phyloP scores from a whole-genome alignment of 106 monocot genomes.

The Xerophyta viscosa region DNA sequence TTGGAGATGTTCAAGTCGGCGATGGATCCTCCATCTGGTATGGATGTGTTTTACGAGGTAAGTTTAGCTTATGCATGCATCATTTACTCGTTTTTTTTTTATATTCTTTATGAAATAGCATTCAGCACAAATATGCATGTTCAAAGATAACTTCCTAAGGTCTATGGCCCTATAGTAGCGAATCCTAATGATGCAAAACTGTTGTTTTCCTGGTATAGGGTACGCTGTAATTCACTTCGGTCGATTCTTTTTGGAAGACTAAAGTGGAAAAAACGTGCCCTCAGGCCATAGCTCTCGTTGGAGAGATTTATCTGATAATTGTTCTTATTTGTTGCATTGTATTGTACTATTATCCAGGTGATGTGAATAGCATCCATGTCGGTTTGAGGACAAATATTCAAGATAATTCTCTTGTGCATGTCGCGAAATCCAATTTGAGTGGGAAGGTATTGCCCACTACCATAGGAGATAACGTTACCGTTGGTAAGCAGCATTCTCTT shows the following conservation, averaged over 20 bases:
- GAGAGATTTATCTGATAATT: background rate
- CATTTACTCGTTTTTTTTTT: background rate
- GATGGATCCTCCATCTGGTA: slow-evolving; percentile 87
- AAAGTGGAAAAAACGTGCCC: too few species aligned
- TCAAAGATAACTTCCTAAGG: too few species aligned
- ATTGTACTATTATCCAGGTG: slow-evolving; percentile 59
- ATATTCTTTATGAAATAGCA: too few species aligned
- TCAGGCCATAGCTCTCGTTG: too few species aligned
- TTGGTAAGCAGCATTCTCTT: slow-evolving; percentile 45
- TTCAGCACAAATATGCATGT: too few species aligned
- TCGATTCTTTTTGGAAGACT: too few species aligned
- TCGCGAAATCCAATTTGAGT: slow-evolving; percentile 81
- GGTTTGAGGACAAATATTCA: slow-evolving; percentile 94
- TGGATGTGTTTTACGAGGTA: slow-evolving; percentile 89
- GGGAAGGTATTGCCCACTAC: slow-evolving; percentile 91
- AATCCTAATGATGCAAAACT: too few species aligned
- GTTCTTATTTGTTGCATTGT: background rate
- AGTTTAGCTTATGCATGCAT: background rate
- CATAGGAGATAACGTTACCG: slow-evolving; percentile 92
- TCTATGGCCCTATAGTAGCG: too few species aligned
- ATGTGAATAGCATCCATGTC: slow-evolving; percentile 71
- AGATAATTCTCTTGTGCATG: slow-evolving; percentile 93
- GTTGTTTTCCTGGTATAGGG: too few species aligned
- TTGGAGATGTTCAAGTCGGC: slow-evolving; percentile 78
- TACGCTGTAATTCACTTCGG: too few species aligned